Base-by-base conservation (phyloP, 2,329 filamentous ascomycete genomes). In the Ophiostoma quercus region DNA sequence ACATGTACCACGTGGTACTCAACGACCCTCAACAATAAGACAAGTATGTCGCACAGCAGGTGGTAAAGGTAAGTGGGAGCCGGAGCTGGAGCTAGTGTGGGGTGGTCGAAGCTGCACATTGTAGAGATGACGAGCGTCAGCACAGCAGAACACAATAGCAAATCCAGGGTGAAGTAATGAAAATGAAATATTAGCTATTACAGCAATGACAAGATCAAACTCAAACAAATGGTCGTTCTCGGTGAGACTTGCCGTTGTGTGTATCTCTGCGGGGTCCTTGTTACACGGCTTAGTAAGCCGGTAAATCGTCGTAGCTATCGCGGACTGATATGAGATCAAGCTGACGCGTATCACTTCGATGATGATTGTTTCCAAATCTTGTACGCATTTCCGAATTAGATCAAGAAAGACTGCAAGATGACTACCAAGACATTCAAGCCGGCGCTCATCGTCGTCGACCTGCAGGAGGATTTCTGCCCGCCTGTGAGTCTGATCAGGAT, bases 401-500 rank as follows among this genome's bases (percentile, higher is more conserved):
- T 19, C n/a, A 37, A n/a, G 7, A 37, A n/a, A 2, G 6, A 37
- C 16, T 37, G 3, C 14, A 63, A 34, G 6, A 63, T 63, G 57
- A 12, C 25, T 14, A 63, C 57, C 8, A 4, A 34, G 2, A 34
- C 12, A 34, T 85, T 84, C 71, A 80, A 76, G 67, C 83, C 85
- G 3, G 85, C 85, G 2, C 79, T 88, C 32, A 79, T 97, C 66
- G 85, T 97, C 12, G 90, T 97, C 68, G 94, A 97, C 79, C 84
- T 96, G 76, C 95, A 98, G 80, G 90, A 97, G 79, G 94, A 98
- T 81, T 98, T 97, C 79, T 96, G 92, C 79, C 91, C 92, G 71
- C 93, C 94, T 14, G 92, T 95, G 81, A 81, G 89, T 81, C 54
- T 16, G 22, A 32, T n/a, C n/a, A n/a, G n/a, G n/a, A n/a, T 12